Evolutionary conservation across 352 stramenopile species (phyloP).

Genomic region (Elongisporangium senticosum): DNA sequence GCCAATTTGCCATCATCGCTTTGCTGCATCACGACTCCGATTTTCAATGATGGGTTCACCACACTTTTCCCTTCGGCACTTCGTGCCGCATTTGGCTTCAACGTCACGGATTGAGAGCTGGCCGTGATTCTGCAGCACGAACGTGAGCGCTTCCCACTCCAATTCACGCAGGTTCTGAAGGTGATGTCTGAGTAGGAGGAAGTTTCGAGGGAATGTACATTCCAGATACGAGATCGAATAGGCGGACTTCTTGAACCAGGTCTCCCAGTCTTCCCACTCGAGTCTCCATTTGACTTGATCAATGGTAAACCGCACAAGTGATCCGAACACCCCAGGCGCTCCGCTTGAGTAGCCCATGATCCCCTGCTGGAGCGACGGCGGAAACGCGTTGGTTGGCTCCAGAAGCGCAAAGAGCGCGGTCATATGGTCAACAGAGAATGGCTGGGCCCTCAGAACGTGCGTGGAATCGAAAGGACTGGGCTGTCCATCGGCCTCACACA

Average conservation of each 20-base stretch:
- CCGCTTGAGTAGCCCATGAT: not conserved
- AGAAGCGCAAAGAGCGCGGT: too few relatives aligned
- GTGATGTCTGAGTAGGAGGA: not conserved
- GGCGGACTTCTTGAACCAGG: not conserved
- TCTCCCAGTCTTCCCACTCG: not conserved
- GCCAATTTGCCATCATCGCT: not conserved
- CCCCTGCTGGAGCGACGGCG: not conserved
- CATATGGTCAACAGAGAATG: too few relatives aligned
- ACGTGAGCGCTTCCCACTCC: not conserved
- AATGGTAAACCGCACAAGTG: not conserved
- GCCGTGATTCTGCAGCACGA: not conserved
- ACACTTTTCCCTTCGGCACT: not conserved
- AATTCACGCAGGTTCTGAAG: not conserved
- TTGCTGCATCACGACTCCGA: not conserved
- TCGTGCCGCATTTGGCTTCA: not conserved
- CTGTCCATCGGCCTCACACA: too few relatives aligned
- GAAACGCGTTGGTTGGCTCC: too few relatives aligned
- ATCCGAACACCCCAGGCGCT: not conserved
- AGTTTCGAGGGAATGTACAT: not conserved
- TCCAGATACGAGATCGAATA: not conserved
- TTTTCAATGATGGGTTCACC: not conserved
- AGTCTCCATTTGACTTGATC: not conserved
- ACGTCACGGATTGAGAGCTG: not conserved
- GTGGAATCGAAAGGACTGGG: too few relatives aligned
- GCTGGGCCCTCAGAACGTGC: too few relatives aligned